phyloP scores from a whole-genome alignment of 2,329 filamentous ascomycete species.

The Xylaria sp. region DNA sequence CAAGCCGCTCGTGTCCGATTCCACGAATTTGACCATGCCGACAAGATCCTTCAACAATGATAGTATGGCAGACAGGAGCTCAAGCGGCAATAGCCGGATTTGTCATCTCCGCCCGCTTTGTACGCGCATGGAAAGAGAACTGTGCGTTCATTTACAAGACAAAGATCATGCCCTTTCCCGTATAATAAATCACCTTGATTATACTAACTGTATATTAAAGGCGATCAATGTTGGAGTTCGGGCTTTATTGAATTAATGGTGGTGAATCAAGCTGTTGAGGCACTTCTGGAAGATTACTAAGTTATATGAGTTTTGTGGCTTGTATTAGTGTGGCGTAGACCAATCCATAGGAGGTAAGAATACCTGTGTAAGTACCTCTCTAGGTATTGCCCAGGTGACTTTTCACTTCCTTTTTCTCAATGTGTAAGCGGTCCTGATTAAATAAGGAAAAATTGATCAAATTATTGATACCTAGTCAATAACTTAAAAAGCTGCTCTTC shows the following conservation, averaged over 20 bases:
- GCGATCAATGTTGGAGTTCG: not conserved
- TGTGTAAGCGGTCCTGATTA: no score
- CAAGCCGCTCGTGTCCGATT: slow-evolving; percentile 63
- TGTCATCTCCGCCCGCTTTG: slow-evolving; percentile 35
- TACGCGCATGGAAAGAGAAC: not conserved
- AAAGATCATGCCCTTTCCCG: not conserved
- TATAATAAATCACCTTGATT: not conserved
- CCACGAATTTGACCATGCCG: slow-evolving; percentile 65
- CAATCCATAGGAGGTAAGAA: not conserved
- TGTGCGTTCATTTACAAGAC: slow-evolving; percentile 9
- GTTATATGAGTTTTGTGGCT: not conserved
- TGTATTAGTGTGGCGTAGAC: no score
- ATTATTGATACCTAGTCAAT: no score
- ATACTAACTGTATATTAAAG: not conserved
- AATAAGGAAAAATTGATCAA: no score
- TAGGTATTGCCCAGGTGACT: no score
- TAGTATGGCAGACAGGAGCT: not conserved
- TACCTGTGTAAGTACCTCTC: no score
- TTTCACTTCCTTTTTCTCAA: no score
- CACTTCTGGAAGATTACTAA: not conserved
- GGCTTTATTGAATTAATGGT: no score
- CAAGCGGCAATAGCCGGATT: slow-evolving; percentile 30
- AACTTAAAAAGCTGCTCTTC: no score
- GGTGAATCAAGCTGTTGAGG: no score
- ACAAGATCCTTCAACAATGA: not conserved